Evolutionary conservation across 805 yeast genomes (phyloP), one percentile per base, ranked within the genome.

Genomic region (Candida coquimbonensis): DNA sequence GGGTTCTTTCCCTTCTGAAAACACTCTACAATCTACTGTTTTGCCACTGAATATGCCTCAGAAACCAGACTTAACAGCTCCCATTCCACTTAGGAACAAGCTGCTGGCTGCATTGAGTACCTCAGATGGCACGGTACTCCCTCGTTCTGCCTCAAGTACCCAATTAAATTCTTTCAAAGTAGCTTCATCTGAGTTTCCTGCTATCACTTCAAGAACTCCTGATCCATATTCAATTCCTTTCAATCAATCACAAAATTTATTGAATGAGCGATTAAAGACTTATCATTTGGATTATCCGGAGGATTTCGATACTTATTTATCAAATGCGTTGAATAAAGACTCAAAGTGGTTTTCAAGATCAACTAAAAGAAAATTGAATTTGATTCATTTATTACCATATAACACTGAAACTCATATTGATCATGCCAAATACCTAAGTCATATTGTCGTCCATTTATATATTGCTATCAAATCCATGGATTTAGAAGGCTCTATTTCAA

Each of bases 401-500:
- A 66, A 70, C 38, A 75, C 83, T 0, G 97, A 88, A 61, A 55
- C 78, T 1, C 80, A 79, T 14, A 66, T 66, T 32, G 95, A 85
- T 47, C 84, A 81, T 47, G 83, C 87, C 16, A 74, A 72, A 44
- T 89, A 88, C 54, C 67, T 91, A 36, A 74, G 86, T 38, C 93
- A 84, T 57, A 84, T 91, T n/a, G 73, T 90, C 31, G 75, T 83
- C 3, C 88, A 87, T 62, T 63, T 93, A 17, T 86, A 86, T 61
- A 78, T 87, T 46, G 88, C 96, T 9, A 74, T 87, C 40, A 73
- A 77, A 47, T 77, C 93, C 4, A 67, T 83, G 50, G 96, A 88
- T 60, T 68, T 88, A 14, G 83, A 79, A 55, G 91, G 96, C 2
- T 68, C 75, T 8, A 67, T 87, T 21, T 73, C 78, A 3, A 77